A percentile compares a stretch with the other conserved stretches of the same genome.
Evolutionary conservation across 1,139 yeast genomes (phyloP).

Genomic region (Suhomyces wounanorum): DNA sequence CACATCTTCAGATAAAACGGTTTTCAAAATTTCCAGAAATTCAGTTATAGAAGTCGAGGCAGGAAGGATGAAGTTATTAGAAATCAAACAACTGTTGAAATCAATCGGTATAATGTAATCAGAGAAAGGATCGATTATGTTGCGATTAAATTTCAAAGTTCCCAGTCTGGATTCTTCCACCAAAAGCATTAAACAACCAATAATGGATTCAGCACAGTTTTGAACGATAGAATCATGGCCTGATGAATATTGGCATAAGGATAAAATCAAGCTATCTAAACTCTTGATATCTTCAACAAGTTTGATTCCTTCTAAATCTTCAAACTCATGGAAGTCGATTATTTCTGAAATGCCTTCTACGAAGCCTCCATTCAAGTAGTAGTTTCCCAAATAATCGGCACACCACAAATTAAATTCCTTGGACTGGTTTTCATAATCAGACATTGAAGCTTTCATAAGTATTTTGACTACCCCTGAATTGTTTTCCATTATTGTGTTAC

Average conservation of each 20-base stretch:
- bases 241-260: conserved; percentile 14
- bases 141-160: neutral
- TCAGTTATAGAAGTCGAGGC: neutral
- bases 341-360: conserved; percentile 13
- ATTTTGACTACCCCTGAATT: conserved; percentile 23
- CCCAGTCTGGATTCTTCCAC: conserved; percentile 17
- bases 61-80: conserved; percentile 17
- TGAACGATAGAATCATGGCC: conserved; percentile 21
- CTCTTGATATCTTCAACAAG: conserved; percentile 14
- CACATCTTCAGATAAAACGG: neutral
- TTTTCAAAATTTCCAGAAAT: neutral
- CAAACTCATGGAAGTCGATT: conserved; percentile 16
- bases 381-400: conserved; percentile 44
- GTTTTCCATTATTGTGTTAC: conserved; percentile 2
- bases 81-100: conserved; percentile 34
- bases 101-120: conserved; percentile 33
- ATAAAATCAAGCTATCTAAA: conserved; percentile 20
- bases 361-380: conserved; percentile 29
- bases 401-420: conserved; percentile 39
- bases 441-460: conserved; percentile 17
- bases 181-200: conserved; percentile 37
- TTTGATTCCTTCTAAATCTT: conserved; percentile 7
- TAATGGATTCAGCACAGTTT: conserved; percentile 38
- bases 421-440: conserved; percentile 13
- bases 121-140: neutral